phyloP scores from a whole-genome alignment of 257 asterid genomes.

The Voacanga thouarsii region DNA sequence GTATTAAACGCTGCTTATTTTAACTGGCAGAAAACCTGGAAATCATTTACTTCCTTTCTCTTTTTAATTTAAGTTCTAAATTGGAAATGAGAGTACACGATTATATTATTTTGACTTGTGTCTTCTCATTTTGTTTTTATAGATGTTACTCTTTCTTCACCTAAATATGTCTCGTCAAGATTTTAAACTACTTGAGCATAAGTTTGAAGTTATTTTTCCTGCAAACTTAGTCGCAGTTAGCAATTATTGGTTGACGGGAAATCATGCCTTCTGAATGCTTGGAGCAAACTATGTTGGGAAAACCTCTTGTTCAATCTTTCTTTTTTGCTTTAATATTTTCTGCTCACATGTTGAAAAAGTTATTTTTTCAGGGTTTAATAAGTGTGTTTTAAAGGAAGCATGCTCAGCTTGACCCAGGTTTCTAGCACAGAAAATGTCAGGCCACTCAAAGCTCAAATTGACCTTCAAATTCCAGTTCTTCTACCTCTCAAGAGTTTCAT shows the following conservation, averaged over 20 bases:
- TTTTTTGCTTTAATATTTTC: background rate
- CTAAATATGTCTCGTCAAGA: background rate
- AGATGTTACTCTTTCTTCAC: background rate
- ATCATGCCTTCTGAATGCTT: conserved; percentile 93
- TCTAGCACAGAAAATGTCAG: background rate
- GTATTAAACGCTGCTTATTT: background rate
- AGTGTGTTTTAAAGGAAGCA: background rate
- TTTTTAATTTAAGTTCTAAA: too few relatives aligned
- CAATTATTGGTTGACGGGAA: conserved; percentile 96
- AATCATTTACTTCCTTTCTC: background rate
- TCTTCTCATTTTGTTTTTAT: background rate
- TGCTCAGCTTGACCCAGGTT: background rate
- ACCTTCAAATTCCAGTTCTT: background rate
- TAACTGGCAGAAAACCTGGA: background rate
- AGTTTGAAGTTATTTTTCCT: conserved; percentile 5
- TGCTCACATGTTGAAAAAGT: background rate
- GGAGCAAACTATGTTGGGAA: conserved; percentile 85
- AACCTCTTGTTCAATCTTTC: background rate
- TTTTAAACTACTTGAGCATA: background rate
- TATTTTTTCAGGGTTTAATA: background rate
- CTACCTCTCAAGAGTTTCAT: background rate
- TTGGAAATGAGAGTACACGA: background rate
- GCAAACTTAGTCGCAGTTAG: conserved; percentile 52
- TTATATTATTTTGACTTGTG: background rate
- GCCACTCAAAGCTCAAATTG: background rate